Evolutionary conservation across 1,139 yeast species (phyloP), one percentile per base, ranked within the genome.

Genomic region (Kodamaea suecica): DNA sequence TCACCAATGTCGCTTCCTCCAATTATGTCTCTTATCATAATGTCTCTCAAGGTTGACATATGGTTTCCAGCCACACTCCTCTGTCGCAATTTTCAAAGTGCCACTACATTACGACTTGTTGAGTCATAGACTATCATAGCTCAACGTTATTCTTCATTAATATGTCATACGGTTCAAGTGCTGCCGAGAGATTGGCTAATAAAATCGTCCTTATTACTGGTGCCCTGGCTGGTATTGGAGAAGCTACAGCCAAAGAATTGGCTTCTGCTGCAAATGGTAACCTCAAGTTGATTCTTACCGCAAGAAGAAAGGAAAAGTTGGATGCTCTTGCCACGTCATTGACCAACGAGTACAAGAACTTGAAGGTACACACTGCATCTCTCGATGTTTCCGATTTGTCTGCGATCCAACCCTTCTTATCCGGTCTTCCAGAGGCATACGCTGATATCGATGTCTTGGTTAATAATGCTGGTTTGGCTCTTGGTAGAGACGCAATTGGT

Each of bases 181-280:
- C 79, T 37, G 76, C 77, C 23, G 70, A 72, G 50, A 68, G 92
- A 52, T 63, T 83, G 34, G 76, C 80, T 19, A 73, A 76, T 40
- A 80, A 81, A 51, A 70, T 72, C 23, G 65, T 78, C 24, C 69
- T 84, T 25, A 73, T 83, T 50, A 83, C 92, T 12, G 92, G 92
- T 20, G 90, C 90, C 12, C 78, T 85, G 23, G 73, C 86, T 4
- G 90, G 90, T 9, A 68, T 69, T 39, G 80, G 78, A 8, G 63
- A 55, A 35, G 69, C 72, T 19, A 65, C 70, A 14, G 72, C 70
- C 21, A 47, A 53, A 34, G 70, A 66, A 47, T 50, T 64, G 34
- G 71, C 70, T 23, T 52, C 51, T n/a, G 66, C 66, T 17, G 57
- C 69, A 31, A 50, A 60, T 26, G 71, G 72, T 3, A 48, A 65